Conservation (phyloP, 352 stramenopile genomes). For the Poterioochromonas sp. region DNA sequence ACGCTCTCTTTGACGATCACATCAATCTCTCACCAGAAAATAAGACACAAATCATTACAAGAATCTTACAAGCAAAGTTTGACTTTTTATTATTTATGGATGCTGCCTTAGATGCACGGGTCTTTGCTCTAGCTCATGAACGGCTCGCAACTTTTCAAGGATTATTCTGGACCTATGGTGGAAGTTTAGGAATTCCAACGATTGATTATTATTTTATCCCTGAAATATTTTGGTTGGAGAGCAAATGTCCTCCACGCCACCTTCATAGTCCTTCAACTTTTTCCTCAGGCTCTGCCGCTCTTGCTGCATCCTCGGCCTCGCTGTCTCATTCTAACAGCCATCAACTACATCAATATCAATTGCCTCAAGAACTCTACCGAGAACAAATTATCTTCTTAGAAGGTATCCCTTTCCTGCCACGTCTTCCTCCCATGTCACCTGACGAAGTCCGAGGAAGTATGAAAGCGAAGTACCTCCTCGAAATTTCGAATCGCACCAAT, state of each 20-base stretch:
- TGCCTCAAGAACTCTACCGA: not conserved
- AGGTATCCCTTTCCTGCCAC: not conserved
- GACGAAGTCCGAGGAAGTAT: not conserved
- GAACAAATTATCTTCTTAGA: slow-evolving; percentile 11
- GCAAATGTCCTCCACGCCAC: too few species aligned
- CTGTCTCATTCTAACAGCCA: not conserved
- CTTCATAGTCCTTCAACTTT: too few species aligned
- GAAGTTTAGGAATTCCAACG: not conserved
- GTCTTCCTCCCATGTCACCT: not conserved
- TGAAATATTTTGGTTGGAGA: not conserved
- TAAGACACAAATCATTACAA: not conserved
- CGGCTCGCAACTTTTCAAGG: not conserved
- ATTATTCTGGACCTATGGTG: not conserved
- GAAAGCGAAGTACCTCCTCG: not conserved
- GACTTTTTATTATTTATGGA: slow-evolving; percentile 20
- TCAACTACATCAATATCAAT: not conserved
- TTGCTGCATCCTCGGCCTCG: not conserved
- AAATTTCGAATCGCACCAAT: not conserved
- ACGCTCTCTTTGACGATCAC: slow-evolving; percentile 7
- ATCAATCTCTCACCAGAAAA: slow-evolving; percentile 16
- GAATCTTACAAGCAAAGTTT: not conserved
- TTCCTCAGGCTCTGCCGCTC: too few species aligned
- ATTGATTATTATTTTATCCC: slow-evolving; percentile 24
- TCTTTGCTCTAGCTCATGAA: slow-evolving; percentile 16
- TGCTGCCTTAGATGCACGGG: not conserved